A percentile compares a stretch with the other conserved stretches of the same genome.
phyloP scores from a whole-genome alignment of 495 filamentous ascomycete species.

The Aspergillus ostianus region DNA sequence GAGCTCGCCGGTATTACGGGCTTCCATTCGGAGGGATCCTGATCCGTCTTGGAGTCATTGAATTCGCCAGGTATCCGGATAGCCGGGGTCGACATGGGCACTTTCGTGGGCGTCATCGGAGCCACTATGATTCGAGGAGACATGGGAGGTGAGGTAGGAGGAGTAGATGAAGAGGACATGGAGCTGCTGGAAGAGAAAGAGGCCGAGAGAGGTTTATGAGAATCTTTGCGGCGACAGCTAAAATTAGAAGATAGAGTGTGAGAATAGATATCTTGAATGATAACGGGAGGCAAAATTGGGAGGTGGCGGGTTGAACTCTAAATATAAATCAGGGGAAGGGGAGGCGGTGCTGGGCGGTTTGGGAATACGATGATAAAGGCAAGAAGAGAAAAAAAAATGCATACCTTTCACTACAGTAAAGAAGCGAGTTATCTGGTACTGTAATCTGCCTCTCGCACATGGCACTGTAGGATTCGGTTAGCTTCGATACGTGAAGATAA shows the following conservation, averaged over 20 bases:
- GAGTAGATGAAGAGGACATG: constrained; percentile 28
- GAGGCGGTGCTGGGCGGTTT: neutral
- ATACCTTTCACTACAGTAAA: constrained; percentile 58
- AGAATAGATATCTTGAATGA: constrained; percentile 7
- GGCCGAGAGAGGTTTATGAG: constrained; percentile 47
- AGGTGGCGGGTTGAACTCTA: constrained; percentile 8
- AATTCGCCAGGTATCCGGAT: constrained; percentile 43
- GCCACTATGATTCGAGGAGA: constrained; percentile 44
- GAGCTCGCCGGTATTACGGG: constrained; percentile 40
- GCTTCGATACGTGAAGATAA: constrained; percentile 16
- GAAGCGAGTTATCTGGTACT: constrained; percentile 58
- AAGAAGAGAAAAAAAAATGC: constrained; percentile 14
- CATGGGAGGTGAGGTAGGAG: constrained; percentile 35
- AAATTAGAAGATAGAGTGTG: constrained; percentile 9
- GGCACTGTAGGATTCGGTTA: constrained; percentile 43
- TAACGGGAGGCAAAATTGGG: constrained; percentile 3
- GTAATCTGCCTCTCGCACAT: constrained; percentile 69
- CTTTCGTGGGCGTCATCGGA: constrained; percentile 41
- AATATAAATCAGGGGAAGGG: constrained; percentile 5
- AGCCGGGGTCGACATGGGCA: constrained; percentile 24
- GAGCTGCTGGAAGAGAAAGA: constrained; percentile 31
- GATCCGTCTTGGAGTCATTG: constrained; percentile 48
- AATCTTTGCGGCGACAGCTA: constrained; percentile 55
- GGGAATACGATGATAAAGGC: constrained; percentile 11
- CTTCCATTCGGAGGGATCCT: constrained; percentile 59